Conservation (phyloP, 1,284 basidiomycete genomes). For the Melampsora americana region DNA sequence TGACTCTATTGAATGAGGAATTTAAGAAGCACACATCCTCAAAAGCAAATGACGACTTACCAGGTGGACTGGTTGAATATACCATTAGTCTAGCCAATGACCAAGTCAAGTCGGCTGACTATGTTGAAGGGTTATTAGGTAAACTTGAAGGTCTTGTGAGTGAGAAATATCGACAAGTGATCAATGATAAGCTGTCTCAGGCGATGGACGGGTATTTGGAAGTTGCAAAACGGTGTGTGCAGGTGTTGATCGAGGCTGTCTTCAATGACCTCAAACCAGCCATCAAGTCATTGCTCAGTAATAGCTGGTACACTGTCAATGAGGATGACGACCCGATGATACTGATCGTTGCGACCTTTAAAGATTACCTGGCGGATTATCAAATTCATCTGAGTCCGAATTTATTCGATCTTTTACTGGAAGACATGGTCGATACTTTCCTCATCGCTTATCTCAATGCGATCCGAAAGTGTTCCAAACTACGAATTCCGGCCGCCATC, state of each 20-base stretch:
- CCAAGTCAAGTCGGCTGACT: slow-evolving; percentile 93
- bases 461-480: slow-evolving; percentile 76
- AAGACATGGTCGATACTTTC: slow-evolving; percentile 89
- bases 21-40: slow-evolving; percentile 77
- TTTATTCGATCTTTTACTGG: slow-evolving; percentile 84
- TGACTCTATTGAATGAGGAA: slow-evolving; percentile 75
- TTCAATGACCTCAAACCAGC: slow-evolving; percentile 92
- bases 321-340: slow-evolving; percentile 65
- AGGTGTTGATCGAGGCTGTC: slow-evolving; percentile 86
- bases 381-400: slow-evolving; percentile 84
- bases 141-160: slow-evolving; percentile 87
- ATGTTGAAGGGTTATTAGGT: slow-evolving; percentile 76
- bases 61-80: slow-evolving; percentile 88
- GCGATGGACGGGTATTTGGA: slow-evolving; percentile 98
- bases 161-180: slow-evolving; percentile 80
- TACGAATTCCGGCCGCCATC: slow-evolving; percentile 78
- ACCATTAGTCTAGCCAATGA: slow-evolving; percentile 97
- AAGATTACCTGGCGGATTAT: slow-evolving; percentile 91
- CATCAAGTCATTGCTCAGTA: slow-evolving; percentile 75
- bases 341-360: slow-evolving; percentile 89
- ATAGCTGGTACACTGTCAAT: slow-evolving; percentile 69
- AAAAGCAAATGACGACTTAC: slow-evolving; percentile 70
- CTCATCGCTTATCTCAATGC: slow-evolving; percentile 85
- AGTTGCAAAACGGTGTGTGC: slow-evolving; percentile 93
- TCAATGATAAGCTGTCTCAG: slow-evolving; percentile 83